phyloP scores from a whole-genome alignment of 1,284 basidiomycete species.

The Grifola frondosa region DNA sequence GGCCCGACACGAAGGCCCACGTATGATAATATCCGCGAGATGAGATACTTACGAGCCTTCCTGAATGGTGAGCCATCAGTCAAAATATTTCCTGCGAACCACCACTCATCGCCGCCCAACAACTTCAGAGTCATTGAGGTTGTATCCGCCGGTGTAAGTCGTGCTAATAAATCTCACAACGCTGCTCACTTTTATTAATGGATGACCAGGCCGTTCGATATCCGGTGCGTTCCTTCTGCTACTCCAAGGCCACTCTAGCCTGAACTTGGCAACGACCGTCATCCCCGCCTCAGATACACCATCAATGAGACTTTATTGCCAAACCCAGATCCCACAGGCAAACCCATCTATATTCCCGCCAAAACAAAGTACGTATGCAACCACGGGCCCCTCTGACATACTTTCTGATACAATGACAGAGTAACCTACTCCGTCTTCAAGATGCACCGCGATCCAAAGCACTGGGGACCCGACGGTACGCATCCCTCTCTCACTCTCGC shows the following conservation, averaged over 20 bases:
- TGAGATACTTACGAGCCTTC: constrained; percentile 34
- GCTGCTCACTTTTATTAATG: constrained; percentile 1
- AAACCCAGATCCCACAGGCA: constrained; percentile 21
- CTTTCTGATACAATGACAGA: constrained; percentile 27
- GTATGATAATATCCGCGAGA: constrained; percentile 28
- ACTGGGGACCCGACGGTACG: constrained; percentile 66
- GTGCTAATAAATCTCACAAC: background rate
- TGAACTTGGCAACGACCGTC: background rate
- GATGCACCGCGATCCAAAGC: constrained; percentile 59
- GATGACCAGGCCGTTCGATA: constrained; percentile 27
- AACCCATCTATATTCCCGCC: constrained; percentile 28
- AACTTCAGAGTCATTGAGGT: constrained; percentile 28
- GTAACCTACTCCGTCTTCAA: constrained; percentile 54
- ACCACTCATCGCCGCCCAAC: background rate
- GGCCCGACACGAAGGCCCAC: constrained; percentile 23
- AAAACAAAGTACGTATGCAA: constrained; percentile 16
- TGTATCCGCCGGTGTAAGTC: constrained; percentile 33
- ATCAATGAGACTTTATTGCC: constrained; percentile 25
- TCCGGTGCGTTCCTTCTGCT: constrained; percentile 11
- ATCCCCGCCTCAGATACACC: constrained; percentile 10
- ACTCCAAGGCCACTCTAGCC: background rate
- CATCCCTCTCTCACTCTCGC: background rate
- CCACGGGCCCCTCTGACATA: background rate
- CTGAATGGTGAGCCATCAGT: constrained; percentile 31
- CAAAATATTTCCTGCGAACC: background rate